Evolutionary conservation across 306 rosid species (phyloP), one percentile per base, ranked within the genome.

Genomic region (Cicer arietinum): DNA sequence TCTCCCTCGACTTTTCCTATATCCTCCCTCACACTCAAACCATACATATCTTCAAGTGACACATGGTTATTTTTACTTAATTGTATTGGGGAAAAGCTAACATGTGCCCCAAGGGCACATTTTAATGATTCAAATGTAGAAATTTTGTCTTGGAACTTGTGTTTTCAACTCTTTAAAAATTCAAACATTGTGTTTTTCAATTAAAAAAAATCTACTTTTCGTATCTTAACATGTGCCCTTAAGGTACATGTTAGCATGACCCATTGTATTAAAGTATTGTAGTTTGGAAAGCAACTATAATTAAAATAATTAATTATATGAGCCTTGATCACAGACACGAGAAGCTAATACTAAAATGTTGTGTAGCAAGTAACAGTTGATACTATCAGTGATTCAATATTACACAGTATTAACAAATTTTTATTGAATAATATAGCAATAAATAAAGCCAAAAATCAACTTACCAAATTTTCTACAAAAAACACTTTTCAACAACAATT

Each of bases 351-450:
- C 12, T 71, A 40, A 7, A 45, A 52, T 52, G 14, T 41, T 54
- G 22, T 18, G 42, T 42, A 54, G 51, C 41, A 17, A 40, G 41
- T 20, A 56, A 71, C 30, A 14, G 54, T 71, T 71, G 44, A 71
- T 14, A 44, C 16, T 73, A 58, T 22, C 77, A 43, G 44, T 10
- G 35, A 30, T 30, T 30, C 35, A 4, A 30, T 30, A 56, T 56
- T 48, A 41, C 51, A 52, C 10, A 42, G 42, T 54, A 41, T 12
- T 17, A 56, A 41, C n/a, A 22, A 8, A 56, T 42, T 42, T 42
- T 7, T 44, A 45, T 14, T 35, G 40, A 64, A 12, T 64, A 14
- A 51, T 30, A 17, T 41, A 63, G 42, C 52, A 63, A 75, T 75
- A 39, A 75, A 39, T 11, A 40, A 62, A 39, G 52, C 22, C 12